Evolutionary conservation across 2,329 filamentous ascomycete genomes (phyloP), one percentile per base, ranked within the genome.

Genomic region (Sordariomycetes sp.): DNA sequence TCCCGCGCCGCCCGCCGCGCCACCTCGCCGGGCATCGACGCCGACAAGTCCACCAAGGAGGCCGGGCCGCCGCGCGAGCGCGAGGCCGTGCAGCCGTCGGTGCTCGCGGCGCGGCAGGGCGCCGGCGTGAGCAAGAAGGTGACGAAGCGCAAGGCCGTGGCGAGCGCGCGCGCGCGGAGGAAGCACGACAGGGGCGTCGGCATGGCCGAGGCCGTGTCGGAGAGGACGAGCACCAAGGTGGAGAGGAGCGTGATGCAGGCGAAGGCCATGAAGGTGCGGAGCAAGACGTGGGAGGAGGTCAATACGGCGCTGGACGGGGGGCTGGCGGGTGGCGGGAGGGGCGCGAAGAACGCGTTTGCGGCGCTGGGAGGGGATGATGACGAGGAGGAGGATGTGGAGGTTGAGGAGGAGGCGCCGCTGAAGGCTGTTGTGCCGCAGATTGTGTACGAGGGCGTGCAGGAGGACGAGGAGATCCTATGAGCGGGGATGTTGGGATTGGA

Each of bases 1-100:
- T 92, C 89, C 57, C 86, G 89, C 63, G 87, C 87, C 60, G 87
- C 87, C 48, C 82, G 88, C 67, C 84, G 89, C 62, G 88, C 85
- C 53, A 82, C 83, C 18, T 88, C 86, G 3, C 86, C 87, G 28
- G 78, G 83, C 65, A 85, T 89, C 70, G 74, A 88, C 71, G 81
- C 82, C 51, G 86, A 89, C 76, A 88, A 88, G 72, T 87, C 85
- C 7, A 76, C 89, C 24, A 87, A 87, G 67, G 74, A 82, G 43
- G 71, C 80, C 60, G 74, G 78, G 60, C 75, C 78, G 12, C 81
- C 83, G 1, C 62, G 71, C 59, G 73, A 79, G 28, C 50, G 51
- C 28, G 20, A 58, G 46, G 55, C 58, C 43, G 68, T 74, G 60
- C 80, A 84, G 4, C 82, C 85, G 32, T 85, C 88, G n/a, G 78